Conservation (phyloP, 148 eudicot genomes). For the Rhododendron kiyosumense region DNA sequence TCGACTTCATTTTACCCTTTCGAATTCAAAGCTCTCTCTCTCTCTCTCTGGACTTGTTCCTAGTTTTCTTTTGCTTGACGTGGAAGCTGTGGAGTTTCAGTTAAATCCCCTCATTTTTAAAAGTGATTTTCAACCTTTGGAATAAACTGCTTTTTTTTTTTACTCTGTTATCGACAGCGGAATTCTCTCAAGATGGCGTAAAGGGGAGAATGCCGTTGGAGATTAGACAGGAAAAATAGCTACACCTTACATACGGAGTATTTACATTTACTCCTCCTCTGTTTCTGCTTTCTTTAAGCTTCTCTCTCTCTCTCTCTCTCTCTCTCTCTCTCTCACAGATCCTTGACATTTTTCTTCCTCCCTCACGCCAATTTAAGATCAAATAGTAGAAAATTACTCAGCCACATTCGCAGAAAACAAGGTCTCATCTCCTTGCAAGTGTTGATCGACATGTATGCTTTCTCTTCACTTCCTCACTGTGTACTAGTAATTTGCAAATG, state of each 20-base stretch:
- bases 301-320: background rate
- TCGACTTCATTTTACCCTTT: background rate
- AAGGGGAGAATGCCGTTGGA: background rate
- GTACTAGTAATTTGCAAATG: background rate
- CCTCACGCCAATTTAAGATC: background rate
- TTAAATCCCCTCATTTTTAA: background rate
- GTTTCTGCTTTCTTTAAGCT: background rate
- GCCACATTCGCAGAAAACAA: background rate
- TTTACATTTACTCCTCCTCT: background rate
- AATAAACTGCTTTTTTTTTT: background rate
- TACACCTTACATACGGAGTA: background rate
- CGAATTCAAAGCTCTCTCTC: background rate
- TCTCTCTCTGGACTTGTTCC: background rate
- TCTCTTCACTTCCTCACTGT: background rate
- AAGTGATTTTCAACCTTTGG: background rate
- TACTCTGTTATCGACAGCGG: background rate
- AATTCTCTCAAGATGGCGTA: background rate
- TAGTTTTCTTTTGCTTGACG: background rate
- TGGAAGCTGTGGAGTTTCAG: background rate
- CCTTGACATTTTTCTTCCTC: background rate
- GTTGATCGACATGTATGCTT: background rate
- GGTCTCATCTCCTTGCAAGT: background rate
- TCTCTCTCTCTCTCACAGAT: background rate
- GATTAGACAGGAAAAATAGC: background rate
- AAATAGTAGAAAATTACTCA: background rate